Conservation (phyloP, 371 early-diverging fungal genomes). For the Vairimorpha necatrix region DNA sequence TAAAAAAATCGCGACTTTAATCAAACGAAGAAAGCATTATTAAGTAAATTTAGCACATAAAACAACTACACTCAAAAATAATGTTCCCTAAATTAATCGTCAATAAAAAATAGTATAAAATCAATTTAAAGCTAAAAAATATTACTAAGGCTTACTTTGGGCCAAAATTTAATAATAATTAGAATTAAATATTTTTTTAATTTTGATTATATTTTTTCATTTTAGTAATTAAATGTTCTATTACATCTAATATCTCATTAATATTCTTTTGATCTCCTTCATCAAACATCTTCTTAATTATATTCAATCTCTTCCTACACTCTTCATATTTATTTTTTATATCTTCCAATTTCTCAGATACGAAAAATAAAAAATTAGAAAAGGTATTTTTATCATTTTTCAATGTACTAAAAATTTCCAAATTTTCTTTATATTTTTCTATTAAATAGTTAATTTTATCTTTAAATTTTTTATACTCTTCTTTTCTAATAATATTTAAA, state of each 20-base stretch:
- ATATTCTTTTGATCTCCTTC: conserved; percentile 6
- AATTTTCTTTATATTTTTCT: conserved; percentile 15
- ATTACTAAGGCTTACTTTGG: too few relatives aligned
- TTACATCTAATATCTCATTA: background rate
- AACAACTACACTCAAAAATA: too few relatives aligned
- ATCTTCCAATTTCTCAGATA: background rate
- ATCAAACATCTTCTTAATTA: background rate
- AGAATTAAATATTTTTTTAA: too few relatives aligned
- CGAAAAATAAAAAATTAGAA: background rate
- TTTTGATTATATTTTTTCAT: background rate
- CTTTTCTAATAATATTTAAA: conserved; percentile 38
- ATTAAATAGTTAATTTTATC: conserved; percentile 50
- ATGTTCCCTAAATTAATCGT: too few relatives aligned
- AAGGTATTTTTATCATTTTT: conserved; percentile 9
- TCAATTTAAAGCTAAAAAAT: too few relatives aligned
- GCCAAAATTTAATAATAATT: too few relatives aligned
- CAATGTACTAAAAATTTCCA: conserved; percentile 10
- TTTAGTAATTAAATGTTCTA: background rate
- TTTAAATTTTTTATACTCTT: conserved; percentile 20
- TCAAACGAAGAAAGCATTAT: too few relatives aligned
- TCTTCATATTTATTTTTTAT: conserved; percentile 1
- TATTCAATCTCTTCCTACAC: background rate
- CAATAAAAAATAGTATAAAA: too few relatives aligned
- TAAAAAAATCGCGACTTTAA: too few relatives aligned
- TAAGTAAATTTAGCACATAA: too few relatives aligned